A percentile compares a stretch with the other conserved stretches of the same genome.
These are phyloP conservation scores for Alternaria arbusti DNA, from an alignment of 2,329 filamentous ascomycete genomes.

Conservation along the genomic window DNA sequence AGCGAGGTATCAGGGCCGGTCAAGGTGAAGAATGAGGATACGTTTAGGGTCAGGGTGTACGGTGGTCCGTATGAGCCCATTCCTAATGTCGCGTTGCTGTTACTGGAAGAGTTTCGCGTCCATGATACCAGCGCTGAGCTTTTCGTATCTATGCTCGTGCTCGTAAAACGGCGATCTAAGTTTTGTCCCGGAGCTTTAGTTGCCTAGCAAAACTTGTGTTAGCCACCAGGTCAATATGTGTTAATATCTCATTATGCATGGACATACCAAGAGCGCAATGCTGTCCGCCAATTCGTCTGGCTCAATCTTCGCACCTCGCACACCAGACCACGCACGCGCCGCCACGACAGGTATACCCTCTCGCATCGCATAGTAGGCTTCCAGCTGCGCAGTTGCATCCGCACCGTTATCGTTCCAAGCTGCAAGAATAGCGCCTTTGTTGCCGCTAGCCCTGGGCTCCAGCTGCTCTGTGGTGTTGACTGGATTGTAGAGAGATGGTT, in stretches of 20 bases:
- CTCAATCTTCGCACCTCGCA: conserved; percentile 43
- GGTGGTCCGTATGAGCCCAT: conserved; percentile 56
- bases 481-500: conserved; percentile 54
- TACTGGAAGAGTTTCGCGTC: conserved; percentile 22
- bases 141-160: conserved; percentile 5
- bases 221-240: background rate
- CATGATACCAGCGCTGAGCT: conserved; percentile 41
- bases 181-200: conserved; percentile 53
- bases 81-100: conserved; percentile 26
- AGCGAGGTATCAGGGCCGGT: conserved; percentile 54
- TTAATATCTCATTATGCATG: background rate
- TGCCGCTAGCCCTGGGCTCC: conserved; percentile 33
- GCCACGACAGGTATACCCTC: conserved; percentile 54
- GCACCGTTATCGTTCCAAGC: conserved; percentile 60
- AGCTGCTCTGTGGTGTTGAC: conserved; percentile 53
- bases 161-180: conserved; percentile 47
- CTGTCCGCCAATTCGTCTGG: conserved; percentile 35
- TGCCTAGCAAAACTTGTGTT: conserved; percentile 13
- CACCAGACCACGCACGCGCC: conserved; percentile 53
- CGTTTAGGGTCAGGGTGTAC: conserved; percentile 51
- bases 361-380: conserved; percentile 57
- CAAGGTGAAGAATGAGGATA: conserved; percentile 54
- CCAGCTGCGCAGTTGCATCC: conserved; percentile 56
- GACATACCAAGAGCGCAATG: conserved; percentile 45
- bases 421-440: conserved; percentile 48